Evolutionary conservation across 73 alveolate species (phyloP).

Genomic region (Paramecium tetraurelia): DNA sequence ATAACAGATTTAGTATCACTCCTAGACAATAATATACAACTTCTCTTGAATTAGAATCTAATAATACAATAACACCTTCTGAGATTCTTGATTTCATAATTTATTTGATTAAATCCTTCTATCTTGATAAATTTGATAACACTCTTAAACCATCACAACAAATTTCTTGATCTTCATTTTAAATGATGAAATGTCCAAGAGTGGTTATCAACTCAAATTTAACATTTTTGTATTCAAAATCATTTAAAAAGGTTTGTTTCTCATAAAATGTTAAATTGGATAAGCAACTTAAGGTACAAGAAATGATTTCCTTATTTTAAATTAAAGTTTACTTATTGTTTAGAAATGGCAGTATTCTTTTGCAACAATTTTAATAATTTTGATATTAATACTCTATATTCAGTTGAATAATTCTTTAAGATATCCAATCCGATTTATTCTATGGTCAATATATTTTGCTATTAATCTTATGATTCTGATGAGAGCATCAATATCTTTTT

Average conservation of each 20-base stretch:
- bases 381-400: conserved; percentile 14
- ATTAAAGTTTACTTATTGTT: neutral
- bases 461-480: conserved; percentile 50
- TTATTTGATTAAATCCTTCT: conserved; percentile 48
- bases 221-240: conserved; percentile 53
- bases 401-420: conserved; percentile 2
- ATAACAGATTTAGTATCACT: neutral
- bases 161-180: conserved; percentile 56
- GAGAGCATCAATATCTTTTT: conserved; percentile 59
- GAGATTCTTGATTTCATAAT: conserved; percentile 46
- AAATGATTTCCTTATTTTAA: conserved; percentile 10
- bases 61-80: conserved; percentile 51
- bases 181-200: conserved; percentile 44
- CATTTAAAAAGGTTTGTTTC: conserved; percentile 36
- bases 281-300: conserved; percentile 58
- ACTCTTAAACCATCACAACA: conserved; percentile 64
- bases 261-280: conserved; percentile 61
- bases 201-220: conserved; percentile 17
- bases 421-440: conserved; percentile 52
- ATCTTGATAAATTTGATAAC: conserved; percentile 49
- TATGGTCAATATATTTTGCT: conserved; percentile 53
- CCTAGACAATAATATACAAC: conserved; percentile 58
- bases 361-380: conserved; percentile 15
- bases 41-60: conserved; percentile 60
- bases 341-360: neutral